Evolutionary conservation across 208 protist genomes (phyloP), one percentile per base, ranked within the genome.

Genomic region (Wallacemonas sp.): DNA sequence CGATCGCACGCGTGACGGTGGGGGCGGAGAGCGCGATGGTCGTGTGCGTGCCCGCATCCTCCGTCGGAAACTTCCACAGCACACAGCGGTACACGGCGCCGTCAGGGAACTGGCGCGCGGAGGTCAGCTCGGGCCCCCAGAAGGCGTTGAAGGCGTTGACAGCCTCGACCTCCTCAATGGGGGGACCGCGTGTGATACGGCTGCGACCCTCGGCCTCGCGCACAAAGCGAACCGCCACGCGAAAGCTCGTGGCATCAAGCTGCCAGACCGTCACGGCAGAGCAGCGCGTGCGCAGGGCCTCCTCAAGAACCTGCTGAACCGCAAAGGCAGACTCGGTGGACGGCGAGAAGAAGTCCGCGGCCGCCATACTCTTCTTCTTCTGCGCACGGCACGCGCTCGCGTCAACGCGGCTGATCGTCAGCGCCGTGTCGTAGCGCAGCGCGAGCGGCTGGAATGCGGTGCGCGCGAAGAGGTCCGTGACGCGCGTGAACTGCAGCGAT

Each of bases 11-110:
- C 57, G 85, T 69, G 23, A 92, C 82, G 24, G 65, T 68, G 0
- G 84, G 76, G 34, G 85, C 81, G 54, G 79, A 77, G 21, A 91
- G 75, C 11, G 78, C 70, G 2, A 80, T 39, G 17, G 81, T 85
- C 21, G 85, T 80, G 72, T 88, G 67, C n/a, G 70, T 67, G 19
- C 75, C 77, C 24, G 68, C 49, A 16, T 83, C 78, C 43, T 93
- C 82, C 3, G 52, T 41, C 1, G 81, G 65, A 56, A 91, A 83
- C 33, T 34, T 65, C 85, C 87, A 94, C 23, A 93, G 69, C 27
- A 96, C 85, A 54, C 90, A 96, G 61, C 87, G 81, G 72, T 94
- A 88, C 58, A 94, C 87, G 62, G 79, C 76, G 43, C 90, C 90
- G 61, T 96, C 90, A 34, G 85, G 74, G 65, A 96, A 96, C 71